These are phyloP conservation scores for Trichomonas gallinae DNA, from an alignment of 208 protist species.

Conservation along the genomic window DNA sequence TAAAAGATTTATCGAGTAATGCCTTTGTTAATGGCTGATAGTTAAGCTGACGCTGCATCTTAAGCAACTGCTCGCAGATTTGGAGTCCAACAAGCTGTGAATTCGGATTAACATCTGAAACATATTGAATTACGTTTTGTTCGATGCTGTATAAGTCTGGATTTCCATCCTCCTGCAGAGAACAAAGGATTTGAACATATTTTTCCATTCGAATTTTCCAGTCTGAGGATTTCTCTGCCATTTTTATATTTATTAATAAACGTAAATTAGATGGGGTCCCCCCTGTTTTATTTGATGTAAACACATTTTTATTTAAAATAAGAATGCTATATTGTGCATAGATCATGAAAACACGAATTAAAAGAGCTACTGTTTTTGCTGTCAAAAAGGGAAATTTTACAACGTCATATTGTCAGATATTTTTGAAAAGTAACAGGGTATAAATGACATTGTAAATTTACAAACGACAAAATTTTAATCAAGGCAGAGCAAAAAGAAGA, in stretches of 20 bases:
- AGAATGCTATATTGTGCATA: no score
- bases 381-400: no score
- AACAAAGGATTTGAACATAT: not conserved
- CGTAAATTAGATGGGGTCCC: no score
- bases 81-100: not conserved
- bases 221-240: not conserved
- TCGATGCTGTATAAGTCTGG: not conserved
- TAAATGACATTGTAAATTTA: no score
- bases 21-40: not conserved
- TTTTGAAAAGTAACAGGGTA: no score
- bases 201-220: not conserved
- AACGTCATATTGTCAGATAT: no score
- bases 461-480: no score
- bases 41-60: not conserved
- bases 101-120: conserved; percentile 12
- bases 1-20: not conserved
- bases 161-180: not conserved
- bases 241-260: not conserved
- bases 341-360: no score
- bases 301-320: no score
- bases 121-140: not conserved
- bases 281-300: no score
- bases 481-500: no score
- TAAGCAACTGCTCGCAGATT: not conserved
- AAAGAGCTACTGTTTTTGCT: no score